phyloP scores from a whole-genome alignment of 1,139 yeast genomes.

The Pneumocystis sp. region DNA sequence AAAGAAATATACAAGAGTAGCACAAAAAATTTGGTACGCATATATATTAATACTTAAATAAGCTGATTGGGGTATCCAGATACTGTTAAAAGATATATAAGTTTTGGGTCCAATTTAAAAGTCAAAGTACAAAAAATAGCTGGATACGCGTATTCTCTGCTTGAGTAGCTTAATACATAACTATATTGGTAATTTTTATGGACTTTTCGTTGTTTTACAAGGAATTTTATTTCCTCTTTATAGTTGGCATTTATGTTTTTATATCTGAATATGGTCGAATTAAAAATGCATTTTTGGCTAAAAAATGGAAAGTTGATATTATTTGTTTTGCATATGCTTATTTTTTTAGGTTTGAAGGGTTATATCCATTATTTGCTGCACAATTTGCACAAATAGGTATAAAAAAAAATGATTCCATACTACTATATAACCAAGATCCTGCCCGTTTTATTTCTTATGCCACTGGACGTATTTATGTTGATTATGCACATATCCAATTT shows the following conservation, averaged over 20 bases:
- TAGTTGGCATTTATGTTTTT: not conserved
- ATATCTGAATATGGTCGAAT: not conserved
- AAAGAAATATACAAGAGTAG: too few species aligned
- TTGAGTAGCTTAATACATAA: too few species aligned
- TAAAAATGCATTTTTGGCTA: not conserved
- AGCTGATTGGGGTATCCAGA: too few species aligned
- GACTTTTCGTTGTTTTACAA: not conserved
- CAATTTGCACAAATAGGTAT: not conserved
- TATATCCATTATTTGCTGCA: not conserved
- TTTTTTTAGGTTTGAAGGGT: not conserved
- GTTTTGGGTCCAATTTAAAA: too few species aligned
- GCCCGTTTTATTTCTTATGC: not conserved
- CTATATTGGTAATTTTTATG: not conserved
- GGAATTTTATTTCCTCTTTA: not conserved
- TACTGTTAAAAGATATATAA: too few species aligned
- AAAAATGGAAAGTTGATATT: not conserved
- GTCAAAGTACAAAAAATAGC: too few species aligned
- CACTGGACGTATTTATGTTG: not conserved
- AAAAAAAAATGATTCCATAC: not conserved
- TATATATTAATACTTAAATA: too few species aligned
- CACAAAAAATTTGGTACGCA: too few species aligned
- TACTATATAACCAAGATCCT: not conserved
- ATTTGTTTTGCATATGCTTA: not conserved
- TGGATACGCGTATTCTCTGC: too few species aligned
- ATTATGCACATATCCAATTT: not conserved